Evolutionary conservation across 192 early-diverging fungal genomes (phyloP), one percentile per base, ranked within the genome.

Genomic region (Spinellus fusiger): DNA sequence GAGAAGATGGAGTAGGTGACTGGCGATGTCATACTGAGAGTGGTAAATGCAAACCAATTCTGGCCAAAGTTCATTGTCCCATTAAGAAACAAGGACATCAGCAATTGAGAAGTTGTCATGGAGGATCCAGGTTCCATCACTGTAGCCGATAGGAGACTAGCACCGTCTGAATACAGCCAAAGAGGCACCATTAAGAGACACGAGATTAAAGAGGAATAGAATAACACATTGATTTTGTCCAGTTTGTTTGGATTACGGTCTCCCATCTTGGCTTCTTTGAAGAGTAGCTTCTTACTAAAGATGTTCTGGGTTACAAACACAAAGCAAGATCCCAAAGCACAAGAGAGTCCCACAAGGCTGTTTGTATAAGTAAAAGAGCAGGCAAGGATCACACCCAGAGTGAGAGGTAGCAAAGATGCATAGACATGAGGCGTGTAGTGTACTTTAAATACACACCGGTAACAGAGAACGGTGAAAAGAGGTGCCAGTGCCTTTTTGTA

Each of bases 241-340:
- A 95, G 71, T 56, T 86, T 88, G 59, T 80, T 75, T n/a, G 70
- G 57, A 22, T 83, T 78, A 6, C 55, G 49, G 15, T 62, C 70
- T 7, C 49, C 56, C 35, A 70, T 51, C 32, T 70, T 77, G 27
- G 55, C 62, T 35, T 68, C 72, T 46, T 77, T 80, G 53, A 80
- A 81, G 1, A 94, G 80, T 26, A 93, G 72, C 53, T 83, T 84
- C 57, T 95, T 95, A 35, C 85, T 88, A 29, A 90, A 87, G 57
- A 95, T 89, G 62, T 93, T 94, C 69, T 95, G 93, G 4, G 82
- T 74, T 4, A 93, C 93, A 76, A 93, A 95, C 33, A 92, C 84
- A 51, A 92, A 52, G 26, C 82, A 88, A 0, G 90, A 91, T 1
- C 75, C 75, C 12, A 93, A 67, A 0, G 93, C 87, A 72, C 83